Evolutionary conservation across 2,329 filamentous ascomycete species (phyloP), one percentile per base, ranked within the genome.

Genomic region (Fusarium denticulatum): DNA sequence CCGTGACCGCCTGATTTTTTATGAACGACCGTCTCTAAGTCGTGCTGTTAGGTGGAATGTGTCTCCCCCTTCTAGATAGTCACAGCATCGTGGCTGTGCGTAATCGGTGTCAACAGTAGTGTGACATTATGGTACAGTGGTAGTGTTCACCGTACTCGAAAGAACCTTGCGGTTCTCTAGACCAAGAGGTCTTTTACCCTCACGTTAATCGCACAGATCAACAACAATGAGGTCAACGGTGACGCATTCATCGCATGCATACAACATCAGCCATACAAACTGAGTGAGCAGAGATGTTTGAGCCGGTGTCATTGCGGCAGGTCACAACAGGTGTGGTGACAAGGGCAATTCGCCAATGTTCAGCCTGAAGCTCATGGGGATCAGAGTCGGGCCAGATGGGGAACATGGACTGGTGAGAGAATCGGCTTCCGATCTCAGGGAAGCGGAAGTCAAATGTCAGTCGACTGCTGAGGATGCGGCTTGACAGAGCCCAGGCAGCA

Each of bases 281-380:
- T 12, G 83, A 84, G 62, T 84, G 85, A 5, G 84, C 82, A 32
- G 83, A 82, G 50, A 87, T 84, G 60, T 82, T 84, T 49, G 79
- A 76, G 20, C 85, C 86, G 5, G 80, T 84, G 42, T 89, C 87
- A 70, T 88, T 87, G 37, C 87, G 83, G 73, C 88, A 84, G 5
- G 87, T 89, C 50, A 90, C 84, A 14, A 86, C 84, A 2, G 88
- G 88, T 0, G 88, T 89, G 10, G 88, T 85, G 34, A 88, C 86
- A 4, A 89, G 82, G 60, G 86, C 85, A n/a, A 90, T 79, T 10
- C 88, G 85, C 80, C 83, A 86, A 74, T 89, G 87, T 74, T 83
- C 83, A 11, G 82, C 80, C 80, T 89, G 87, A 26, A 89, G 78
- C 58, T 85, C 81, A 61, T 82, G 77, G 1, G 83, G 80, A 40